These are phyloP conservation scores for Penicillium frequentans DNA, from an alignment of 2,329 filamentous ascomycete genomes.

Conservation along the genomic window DNA sequence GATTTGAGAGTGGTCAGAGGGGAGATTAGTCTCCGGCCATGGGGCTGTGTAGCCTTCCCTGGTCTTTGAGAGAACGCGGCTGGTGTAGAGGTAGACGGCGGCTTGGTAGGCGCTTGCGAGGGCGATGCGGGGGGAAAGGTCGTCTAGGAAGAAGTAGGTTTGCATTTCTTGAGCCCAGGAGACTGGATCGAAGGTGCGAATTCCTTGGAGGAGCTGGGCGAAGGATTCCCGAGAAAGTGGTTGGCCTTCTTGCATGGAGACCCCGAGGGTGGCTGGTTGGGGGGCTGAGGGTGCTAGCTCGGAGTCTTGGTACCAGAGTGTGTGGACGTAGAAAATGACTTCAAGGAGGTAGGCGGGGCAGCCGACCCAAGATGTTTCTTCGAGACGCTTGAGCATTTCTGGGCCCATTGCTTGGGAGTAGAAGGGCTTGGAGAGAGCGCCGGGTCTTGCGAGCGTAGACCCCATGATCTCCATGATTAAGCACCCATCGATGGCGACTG, in stretches of 20 bases:
- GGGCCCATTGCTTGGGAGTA: constrained; percentile 38
- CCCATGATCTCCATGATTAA: constrained; percentile 45
- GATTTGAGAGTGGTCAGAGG: constrained; percentile 29
- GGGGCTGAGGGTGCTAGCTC: constrained; percentile 22
- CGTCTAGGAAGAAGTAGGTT: constrained; percentile 45
- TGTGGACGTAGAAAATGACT: constrained; percentile 42
- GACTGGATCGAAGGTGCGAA: constrained; percentile 39
- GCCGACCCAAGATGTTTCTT: constrained; percentile 42
- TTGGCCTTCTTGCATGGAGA: constrained; percentile 25
- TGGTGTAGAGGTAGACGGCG: constrained; percentile 42
- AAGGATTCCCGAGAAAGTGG: constrained; percentile 33
- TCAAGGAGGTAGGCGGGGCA: constrained; percentile 43
- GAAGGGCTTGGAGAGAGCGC: constrained; percentile 40
- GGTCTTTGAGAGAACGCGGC: constrained; percentile 37
- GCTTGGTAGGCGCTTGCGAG: constrained; percentile 45
- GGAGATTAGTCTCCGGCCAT: constrained; percentile 27
- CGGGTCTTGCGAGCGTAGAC: constrained; percentile 41
- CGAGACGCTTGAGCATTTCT: constrained; percentile 38
- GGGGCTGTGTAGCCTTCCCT: constrained; percentile 24
- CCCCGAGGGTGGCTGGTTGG: constrained; percentile 29
- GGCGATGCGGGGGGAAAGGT: constrained; percentile 49
- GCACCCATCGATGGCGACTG: constrained; percentile 39
- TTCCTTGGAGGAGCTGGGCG: constrained; percentile 35
- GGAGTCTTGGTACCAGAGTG: constrained; percentile 35
- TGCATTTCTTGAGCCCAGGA: constrained; percentile 41